These are phyloP conservation scores for Claviceps maximensis DNA, from an alignment of 2,329 filamentous ascomycete genomes.

Conservation along the genomic window DNA sequence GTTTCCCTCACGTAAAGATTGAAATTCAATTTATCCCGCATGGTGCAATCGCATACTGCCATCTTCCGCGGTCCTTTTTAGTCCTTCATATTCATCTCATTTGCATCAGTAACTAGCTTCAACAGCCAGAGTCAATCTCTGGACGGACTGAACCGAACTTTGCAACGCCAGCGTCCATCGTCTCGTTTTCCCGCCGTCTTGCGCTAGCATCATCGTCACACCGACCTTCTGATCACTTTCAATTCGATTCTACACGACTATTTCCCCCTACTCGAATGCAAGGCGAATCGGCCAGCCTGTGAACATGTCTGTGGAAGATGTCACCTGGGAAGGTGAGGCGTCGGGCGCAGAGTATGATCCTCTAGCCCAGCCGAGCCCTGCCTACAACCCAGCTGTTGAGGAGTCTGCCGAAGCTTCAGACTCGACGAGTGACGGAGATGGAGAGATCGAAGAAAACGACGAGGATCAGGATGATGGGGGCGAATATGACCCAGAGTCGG, in stretches of 20 bases:
- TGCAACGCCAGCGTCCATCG: neutral
- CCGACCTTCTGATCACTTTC: neutral
- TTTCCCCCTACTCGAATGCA: neutral
- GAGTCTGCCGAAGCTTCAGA: constrained; percentile 32
- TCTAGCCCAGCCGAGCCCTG: constrained; percentile 37
- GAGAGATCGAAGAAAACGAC: constrained; percentile 36
- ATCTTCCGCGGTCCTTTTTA: neutral
- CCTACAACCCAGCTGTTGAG: constrained; percentile 39
- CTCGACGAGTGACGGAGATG: constrained; percentile 35
- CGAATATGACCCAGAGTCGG: constrained; percentile 46
- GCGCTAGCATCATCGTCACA: neutral
- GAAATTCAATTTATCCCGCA: neutral
- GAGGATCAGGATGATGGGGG: constrained; percentile 39
- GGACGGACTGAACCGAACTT: neutral
- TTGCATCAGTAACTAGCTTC: too few relatives aligned
- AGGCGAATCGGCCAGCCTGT: neutral
- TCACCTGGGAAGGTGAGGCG: constrained; percentile 39
- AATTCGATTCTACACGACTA: neutral
- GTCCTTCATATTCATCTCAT: neutral
- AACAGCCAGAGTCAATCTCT: neutral
- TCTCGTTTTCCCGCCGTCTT: neutral
- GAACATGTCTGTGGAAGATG: constrained; percentile 27
- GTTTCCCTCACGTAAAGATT: neutral
- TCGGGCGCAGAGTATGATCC: constrained; percentile 42
- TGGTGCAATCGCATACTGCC: neutral